Percentiles rank a stretch among this genome's conserved stretches.
phyloP scores from a whole-genome alignment of 2,329 filamentous ascomycete genomes.

The Cladosporium sp. region DNA sequence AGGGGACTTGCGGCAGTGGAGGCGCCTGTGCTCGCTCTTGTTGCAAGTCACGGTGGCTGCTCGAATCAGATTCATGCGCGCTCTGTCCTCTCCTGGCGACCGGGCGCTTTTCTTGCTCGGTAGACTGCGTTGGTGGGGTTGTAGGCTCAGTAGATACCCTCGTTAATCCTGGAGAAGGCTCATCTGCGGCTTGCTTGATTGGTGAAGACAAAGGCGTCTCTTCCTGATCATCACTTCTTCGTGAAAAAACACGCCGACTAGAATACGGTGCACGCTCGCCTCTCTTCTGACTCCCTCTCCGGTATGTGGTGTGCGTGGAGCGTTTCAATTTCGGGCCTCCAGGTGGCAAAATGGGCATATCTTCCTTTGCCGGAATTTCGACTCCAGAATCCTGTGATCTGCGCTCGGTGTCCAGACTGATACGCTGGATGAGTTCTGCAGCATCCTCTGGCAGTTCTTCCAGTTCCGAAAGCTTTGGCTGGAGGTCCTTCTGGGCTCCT shows the following conservation, averaged over 20 bases:
- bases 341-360: constrained; percentile 81
- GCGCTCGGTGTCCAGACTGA: constrained; percentile 53
- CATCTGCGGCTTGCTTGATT: constrained; percentile 32
- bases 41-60: neutral
- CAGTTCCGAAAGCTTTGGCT: constrained; percentile 59
- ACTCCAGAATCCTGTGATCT: constrained; percentile 30
- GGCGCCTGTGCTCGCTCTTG: constrained; percentile 5
- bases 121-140: constrained; percentile 37
- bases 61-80: constrained; percentile 2
- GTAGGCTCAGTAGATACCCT: constrained; percentile 64
- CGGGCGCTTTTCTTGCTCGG: constrained; percentile 1
- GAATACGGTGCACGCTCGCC: constrained; percentile 72
- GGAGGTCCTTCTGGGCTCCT: constrained; percentile 39
- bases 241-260: constrained; percentile 59
- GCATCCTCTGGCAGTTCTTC: constrained; percentile 83
- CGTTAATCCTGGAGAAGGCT: constrained; percentile 53
- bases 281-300: constrained; percentile 79
- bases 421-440: constrained; percentile 63
- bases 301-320: constrained; percentile 88
- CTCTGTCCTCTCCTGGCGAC: constrained; percentile 1
- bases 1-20: constrained; percentile 9
- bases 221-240: constrained; percentile 57
- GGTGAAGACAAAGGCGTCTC: constrained; percentile 49
- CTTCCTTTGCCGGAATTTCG: constrained; percentile 51
- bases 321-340: constrained; percentile 75